Evolutionary conservation across 495 filamentous ascomycete genomes (phyloP), one percentile per base, ranked within the genome.

Genomic region (Podospora didyma): DNA sequence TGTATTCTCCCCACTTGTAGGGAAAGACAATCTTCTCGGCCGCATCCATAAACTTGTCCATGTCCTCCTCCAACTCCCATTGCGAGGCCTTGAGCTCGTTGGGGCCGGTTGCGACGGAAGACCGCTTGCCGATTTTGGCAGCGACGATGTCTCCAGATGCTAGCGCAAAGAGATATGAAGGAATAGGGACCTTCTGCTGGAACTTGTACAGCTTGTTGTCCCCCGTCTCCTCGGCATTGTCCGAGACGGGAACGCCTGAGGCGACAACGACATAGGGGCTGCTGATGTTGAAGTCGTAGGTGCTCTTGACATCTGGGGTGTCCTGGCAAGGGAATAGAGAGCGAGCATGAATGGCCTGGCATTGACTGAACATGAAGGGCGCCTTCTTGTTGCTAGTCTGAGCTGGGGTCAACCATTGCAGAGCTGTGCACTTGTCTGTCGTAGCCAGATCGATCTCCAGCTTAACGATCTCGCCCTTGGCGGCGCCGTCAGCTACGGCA

Each of bases 361-460:
- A 96, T 82, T 97, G 93, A 37, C 89, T 93, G 78, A 96, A 97
- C 86, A 97, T 94, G 68, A 96, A 97, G 7, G 93, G 93, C 62
- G 90, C 86, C 63, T 92, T 92, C 70, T 89, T 90, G 78, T 94
- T 96, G 46, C 86, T 88, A 3, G 93, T 96, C 75, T 98, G 93
- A 21, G 86, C 85, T 7, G 90, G 88, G 0, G 86, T 90, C 71
- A 97, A 75, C 93, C 93, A 97, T 73, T 96, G 92, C 48, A 97
- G 77, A 0, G 92, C 93, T 7, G 92, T 96, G 69, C 93, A 96
- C 58, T 89, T 81, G 16, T 88, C 80, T 2, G 92, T 97, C 10
- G 93, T 97, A 49, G 79, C 73, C 41, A 81, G 54, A 20, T 69
- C 67, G 54, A 82, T 76, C 80, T 83, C 71, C 22, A 94, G 65